Evolutionary conservation across 495 filamentous ascomycete genomes (phyloP).

Genomic region (Podospora pseudocomata): DNA sequence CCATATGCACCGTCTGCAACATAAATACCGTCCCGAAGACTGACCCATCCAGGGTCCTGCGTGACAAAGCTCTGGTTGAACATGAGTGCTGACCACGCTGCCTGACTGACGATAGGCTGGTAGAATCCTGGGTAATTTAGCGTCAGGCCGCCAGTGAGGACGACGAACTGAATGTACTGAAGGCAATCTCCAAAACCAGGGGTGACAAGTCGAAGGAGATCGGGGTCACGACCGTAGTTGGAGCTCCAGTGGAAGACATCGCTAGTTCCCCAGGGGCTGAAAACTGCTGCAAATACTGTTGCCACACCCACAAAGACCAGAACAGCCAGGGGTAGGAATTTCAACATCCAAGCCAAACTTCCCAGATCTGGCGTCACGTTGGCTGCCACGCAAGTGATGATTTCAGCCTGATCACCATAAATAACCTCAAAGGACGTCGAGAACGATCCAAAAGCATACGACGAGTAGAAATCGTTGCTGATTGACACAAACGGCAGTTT

Average conservation of each 20-base stretch:
- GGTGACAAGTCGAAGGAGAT: conserved; percentile 86
- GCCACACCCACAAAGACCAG: conserved; percentile 76
- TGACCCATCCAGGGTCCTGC: conserved; percentile 56
- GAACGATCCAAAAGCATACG: conserved; percentile 81
- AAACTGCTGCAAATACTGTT: conserved; percentile 77
- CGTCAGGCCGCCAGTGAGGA: conserved; percentile 79
- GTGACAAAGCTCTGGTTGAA: conserved; percentile 90
- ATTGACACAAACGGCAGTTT: conserved; percentile 56
- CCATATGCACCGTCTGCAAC: conserved; percentile 67
- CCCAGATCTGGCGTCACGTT: conserved; percentile 75
- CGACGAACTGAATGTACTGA: conserved; percentile 93
- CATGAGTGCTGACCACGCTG: conserved; percentile 82
- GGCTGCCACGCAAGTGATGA: conserved; percentile 72
- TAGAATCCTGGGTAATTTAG: conserved; percentile 92
- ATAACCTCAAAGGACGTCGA: conserved; percentile 64
- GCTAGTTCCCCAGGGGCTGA: conserved; percentile 87
- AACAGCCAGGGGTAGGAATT: conserved; percentile 73
- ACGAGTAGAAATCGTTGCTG: conserved; percentile 69
- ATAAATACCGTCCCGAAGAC: conserved; percentile 82
- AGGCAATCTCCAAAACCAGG: conserved; percentile 96
- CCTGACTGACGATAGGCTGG: conserved; percentile 83
- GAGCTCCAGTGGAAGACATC: conserved; percentile 91
- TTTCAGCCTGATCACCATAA: conserved; percentile 62
- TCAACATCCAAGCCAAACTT: conserved; percentile 60
- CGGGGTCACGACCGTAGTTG: conserved; percentile 92